Percentiles rank a stretch among this genome's conserved stretches.
Conservation (phyloP, 371 early-diverging fungal genomes). For the Fennellomyces sp. region DNA sequence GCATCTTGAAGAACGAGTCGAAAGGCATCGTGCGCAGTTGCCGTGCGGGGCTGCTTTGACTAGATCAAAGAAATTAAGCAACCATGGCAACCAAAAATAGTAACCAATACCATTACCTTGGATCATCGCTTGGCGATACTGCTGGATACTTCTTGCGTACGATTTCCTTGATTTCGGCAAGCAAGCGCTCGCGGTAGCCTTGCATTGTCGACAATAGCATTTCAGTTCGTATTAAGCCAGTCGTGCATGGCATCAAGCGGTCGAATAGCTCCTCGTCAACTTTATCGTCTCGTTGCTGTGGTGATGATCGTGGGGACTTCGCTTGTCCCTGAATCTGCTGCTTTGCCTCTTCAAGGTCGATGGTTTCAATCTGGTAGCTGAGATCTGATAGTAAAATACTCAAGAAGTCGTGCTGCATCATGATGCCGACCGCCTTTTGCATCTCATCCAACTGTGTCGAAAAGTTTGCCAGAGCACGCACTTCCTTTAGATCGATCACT, state of each 20-base stretch:
- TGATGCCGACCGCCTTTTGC: slow-evolving; percentile 64
- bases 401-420: slow-evolving; percentile 78
- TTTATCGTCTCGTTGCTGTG: slow-evolving; percentile 4
- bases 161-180: slow-evolving; percentile 74
- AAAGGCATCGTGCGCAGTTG: slow-evolving; percentile 76
- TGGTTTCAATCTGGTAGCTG: slow-evolving; percentile 33
- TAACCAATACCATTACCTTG: slow-evolving; percentile 6
- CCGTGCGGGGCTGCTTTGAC: slow-evolving; percentile 34
- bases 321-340: not conserved
- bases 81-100: no score
- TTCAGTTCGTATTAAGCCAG: slow-evolving; percentile 78
- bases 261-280: slow-evolving; percentile 50
- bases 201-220: slow-evolving; percentile 68
- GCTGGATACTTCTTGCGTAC: slow-evolving; percentile 65
- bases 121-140: slow-evolving; percentile 5
- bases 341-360: slow-evolving; percentile 25
- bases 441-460: slow-evolving; percentile 68
- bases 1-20: slow-evolving; percentile 77
- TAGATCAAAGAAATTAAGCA: no score
- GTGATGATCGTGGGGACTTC: not conserved
- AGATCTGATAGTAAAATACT: slow-evolving; percentile 65
- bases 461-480: slow-evolving; percentile 64
- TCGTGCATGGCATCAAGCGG: slow-evolving; percentile 68
- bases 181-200: slow-evolving; percentile 69
- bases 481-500: slow-evolving; percentile 58